Evolutionary conservation across 108 stramenopile genomes (phyloP), one percentile per base, ranked within the genome.

Genomic region (Discostella stelligeroides): DNA sequence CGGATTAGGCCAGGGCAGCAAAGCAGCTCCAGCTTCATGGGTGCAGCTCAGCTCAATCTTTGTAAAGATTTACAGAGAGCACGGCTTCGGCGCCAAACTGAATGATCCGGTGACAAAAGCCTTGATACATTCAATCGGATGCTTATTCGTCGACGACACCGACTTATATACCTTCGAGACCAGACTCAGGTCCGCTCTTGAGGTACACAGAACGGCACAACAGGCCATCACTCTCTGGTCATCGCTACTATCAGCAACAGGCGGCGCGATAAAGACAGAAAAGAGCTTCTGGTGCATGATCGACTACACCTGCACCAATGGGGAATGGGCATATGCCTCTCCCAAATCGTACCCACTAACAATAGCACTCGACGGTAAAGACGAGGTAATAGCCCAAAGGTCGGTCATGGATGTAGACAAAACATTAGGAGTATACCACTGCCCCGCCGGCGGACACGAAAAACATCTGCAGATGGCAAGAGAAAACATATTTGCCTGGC

Each of bases 281-380:
- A 53, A 53, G 23, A 53, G 51, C 21, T 53, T 53, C 7, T 53
- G 51, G 51, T 23, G 23, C 23, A 20, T 53, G 23, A 20, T 53
- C 4, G 51, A 53, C 51, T 53, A 53, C 23, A 3, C 17, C 17
- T 53, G 51, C 51, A 53, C 11, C 3, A 2, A 53, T 11, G 51
- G 51, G 1, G 21, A 23, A 7, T 53, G 51, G 51, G 1, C 1
- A 53, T 24, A 20, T 53, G 17, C 51, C 20, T 2, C 18, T 7
- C 24, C 23, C 21, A 23, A 24, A 53, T 11, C 2, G 23, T 20
- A 6, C 23, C 21, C 17, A 53, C 7, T 53, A 7, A 53, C 17
- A 23, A 2, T 21, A n/a, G 18, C 21, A 11, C 7, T 24, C 1
- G 51, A 53, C 7, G 51, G 51, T 7, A 11, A 23, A 1, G 7